These are phyloP conservation scores for Aurinia saxatilis DNA, from an alignment of 345 rosid genomes.

Conservation along the genomic window DNA sequence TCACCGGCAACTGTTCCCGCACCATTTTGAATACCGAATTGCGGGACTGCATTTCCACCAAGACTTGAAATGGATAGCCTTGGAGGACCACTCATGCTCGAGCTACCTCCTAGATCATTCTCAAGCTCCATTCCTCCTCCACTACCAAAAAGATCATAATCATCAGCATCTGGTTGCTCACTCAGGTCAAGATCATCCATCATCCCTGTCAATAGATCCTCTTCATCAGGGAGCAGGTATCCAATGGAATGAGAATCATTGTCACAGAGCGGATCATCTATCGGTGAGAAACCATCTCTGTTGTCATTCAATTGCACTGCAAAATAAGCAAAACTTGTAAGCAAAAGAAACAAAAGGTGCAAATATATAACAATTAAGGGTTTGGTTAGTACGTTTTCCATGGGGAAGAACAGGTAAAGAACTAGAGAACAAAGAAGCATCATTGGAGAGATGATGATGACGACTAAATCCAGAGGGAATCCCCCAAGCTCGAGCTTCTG, in stretches of 20 bases:
- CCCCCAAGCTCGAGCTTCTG: constrained; percentile 37
- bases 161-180: constrained; percentile 66
- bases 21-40: constrained; percentile 41
- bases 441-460: constrained; percentile 39
- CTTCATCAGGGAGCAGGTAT: constrained; percentile 66
- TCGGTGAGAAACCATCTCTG: constrained; percentile 30
- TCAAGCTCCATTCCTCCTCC: constrained; percentile 91
- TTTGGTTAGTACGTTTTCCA: constrained; percentile 45
- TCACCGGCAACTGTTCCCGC: constrained; percentile 68
- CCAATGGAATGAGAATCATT: constrained; percentile 40
- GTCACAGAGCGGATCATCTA: constrained; percentile 35
- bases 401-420: constrained; percentile 80
- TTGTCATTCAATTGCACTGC: constrained; percentile 50
- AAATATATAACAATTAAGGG: background rate
- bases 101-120: constrained; percentile 38
- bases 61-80: constrained; percentile 49
- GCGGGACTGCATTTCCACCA: constrained; percentile 44
- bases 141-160: constrained; percentile 65
- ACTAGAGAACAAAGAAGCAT: constrained; percentile 73
- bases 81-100: constrained; percentile 41
- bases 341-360: background rate
- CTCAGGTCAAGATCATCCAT: constrained; percentile 67
- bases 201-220: constrained; percentile 63
- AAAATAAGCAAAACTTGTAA: constrained; percentile 13
- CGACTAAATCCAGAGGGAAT: constrained; percentile 35